A percentile compares a stretch with the other conserved stretches of the same genome.
phyloP scores from a whole-genome alignment of 176 grass and related monocot species.

The Carex scoparia region DNA sequence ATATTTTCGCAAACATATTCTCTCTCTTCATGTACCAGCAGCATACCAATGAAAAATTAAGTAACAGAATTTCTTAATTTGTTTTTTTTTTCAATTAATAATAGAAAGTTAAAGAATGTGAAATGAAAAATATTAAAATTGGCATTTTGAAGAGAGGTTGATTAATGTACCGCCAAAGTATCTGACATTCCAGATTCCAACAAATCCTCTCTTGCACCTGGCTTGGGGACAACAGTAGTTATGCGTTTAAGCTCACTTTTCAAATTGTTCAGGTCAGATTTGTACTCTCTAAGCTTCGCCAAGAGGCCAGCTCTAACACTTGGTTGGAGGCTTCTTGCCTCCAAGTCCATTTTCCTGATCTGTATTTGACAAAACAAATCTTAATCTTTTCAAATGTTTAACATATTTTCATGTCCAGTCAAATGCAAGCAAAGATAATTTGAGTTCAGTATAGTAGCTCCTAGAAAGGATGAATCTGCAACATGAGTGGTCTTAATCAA shows the following conservation, averaged over 20 bases:
- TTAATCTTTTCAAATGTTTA: neutral
- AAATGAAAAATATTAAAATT: neutral
- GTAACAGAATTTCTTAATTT: neutral
- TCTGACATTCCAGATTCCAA: conserved; percentile 84
- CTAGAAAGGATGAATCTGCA: neutral
- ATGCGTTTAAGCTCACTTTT: conserved; percentile 76
- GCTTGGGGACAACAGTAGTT: conserved; percentile 35
- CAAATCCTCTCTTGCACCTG: conserved; percentile 64
- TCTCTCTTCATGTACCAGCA: neutral
- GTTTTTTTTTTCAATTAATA: neutral
- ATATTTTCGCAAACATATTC: neutral
- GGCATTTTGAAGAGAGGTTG: neutral
- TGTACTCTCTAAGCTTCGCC: conserved; percentile 90
- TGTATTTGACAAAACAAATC: conserved; percentile 19
- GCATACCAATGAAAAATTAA: neutral
- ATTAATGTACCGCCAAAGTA: conserved; percentile 49
- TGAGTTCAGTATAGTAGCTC: neutral
- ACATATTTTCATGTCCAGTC: neutral
- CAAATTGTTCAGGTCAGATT: conserved; percentile 87
- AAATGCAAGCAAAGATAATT: neutral
- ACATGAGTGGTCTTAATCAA: conserved; percentile 3
- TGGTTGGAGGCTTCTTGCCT: conserved; percentile 86
- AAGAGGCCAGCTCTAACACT: conserved; percentile 70
- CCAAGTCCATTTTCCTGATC: conserved; percentile 98
- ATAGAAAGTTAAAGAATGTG: neutral